Percentiles rank a stretch among this genome's conserved stretches.
Conservation (phyloP, 352 stramenopile species). For the Phytophthora hybrid region DNA sequence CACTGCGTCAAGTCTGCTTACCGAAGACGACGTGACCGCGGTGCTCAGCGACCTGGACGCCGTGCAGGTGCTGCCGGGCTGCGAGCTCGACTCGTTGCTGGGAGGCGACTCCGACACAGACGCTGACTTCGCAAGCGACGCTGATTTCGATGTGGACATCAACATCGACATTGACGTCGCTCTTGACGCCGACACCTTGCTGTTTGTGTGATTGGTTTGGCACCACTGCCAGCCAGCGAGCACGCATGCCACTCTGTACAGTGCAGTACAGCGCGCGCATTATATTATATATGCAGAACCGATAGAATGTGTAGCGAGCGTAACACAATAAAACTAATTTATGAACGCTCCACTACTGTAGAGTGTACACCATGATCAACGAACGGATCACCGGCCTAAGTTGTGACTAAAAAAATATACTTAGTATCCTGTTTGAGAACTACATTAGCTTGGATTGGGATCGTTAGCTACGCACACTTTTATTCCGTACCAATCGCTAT, state of each 20-base stretch:
- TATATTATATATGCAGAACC: neutral
- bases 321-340: neutral
- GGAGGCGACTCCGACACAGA: neutral
- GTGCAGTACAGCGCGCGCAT: too few species aligned
- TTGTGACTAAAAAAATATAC: too few species aligned
- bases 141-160: neutral
- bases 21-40: conserved; percentile 20
- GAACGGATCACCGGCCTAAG: too few species aligned
- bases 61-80: neutral
- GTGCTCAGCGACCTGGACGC: conserved; percentile 6
- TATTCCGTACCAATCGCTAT: too few species aligned
- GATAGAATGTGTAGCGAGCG: neutral
- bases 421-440: too few species aligned
- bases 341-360: neutral
- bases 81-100: conserved; percentile 26
- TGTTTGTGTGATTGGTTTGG: neutral
- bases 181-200: too few species aligned
- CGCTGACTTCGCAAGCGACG: neutral
- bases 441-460: too few species aligned
- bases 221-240: too few species aligned
- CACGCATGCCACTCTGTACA: neutral
- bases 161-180: neutral
- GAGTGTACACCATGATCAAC: neutral
- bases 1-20: neutral
- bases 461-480: too few species aligned